These are phyloP conservation scores for Omphalotus guepiniiformis DNA, from an alignment of 768 basidiomycete genomes.

Conservation along the genomic window DNA sequence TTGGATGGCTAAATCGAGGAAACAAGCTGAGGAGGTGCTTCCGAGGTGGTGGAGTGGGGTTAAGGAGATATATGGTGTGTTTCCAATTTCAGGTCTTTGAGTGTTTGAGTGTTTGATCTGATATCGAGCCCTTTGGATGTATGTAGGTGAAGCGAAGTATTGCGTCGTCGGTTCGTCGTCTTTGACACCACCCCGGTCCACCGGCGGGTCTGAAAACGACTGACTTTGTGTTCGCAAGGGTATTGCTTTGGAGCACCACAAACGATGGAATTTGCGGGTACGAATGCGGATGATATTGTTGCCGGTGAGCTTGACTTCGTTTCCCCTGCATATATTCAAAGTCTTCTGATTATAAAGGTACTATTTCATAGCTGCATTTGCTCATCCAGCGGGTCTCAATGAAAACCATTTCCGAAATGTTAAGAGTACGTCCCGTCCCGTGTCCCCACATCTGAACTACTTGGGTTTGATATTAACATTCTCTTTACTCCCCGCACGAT, in stretches of 20 bases:
- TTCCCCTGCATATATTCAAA: background rate
- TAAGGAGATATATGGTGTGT: conserved; percentile 42
- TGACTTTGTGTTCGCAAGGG: conserved; percentile 26
- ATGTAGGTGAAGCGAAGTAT: conserved; percentile 32
- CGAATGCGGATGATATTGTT: conserved; percentile 37
- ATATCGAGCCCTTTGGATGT: background rate
- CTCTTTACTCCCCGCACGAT: background rate
- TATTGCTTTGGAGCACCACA: conserved; percentile 59
- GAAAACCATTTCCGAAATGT: conserved; percentile 44
- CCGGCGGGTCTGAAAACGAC: background rate
- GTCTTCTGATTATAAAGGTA: background rate
- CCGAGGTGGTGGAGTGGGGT: conserved; percentile 53
- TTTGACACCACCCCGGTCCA: background rate
- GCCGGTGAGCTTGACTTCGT: conserved; percentile 32
- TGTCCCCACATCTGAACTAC: background rate
- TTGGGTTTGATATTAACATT: background rate
- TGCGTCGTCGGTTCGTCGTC: conserved; percentile 38
- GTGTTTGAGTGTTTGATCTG: background rate
- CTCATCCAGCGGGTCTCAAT: conserved; percentile 48
- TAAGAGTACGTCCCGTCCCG: conserved; percentile 34
- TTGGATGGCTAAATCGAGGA: conserved; percentile 37
- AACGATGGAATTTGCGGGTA: conserved; percentile 41
- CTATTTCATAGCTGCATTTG: conserved; percentile 49
- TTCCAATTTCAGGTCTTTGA: background rate
- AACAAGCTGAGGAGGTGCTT: conserved; percentile 33